Percentiles rank a stretch among this genome's conserved stretches.
Evolutionary conservation across 257 asterid species (phyloP).

Genomic region (Lantana camara): DNA sequence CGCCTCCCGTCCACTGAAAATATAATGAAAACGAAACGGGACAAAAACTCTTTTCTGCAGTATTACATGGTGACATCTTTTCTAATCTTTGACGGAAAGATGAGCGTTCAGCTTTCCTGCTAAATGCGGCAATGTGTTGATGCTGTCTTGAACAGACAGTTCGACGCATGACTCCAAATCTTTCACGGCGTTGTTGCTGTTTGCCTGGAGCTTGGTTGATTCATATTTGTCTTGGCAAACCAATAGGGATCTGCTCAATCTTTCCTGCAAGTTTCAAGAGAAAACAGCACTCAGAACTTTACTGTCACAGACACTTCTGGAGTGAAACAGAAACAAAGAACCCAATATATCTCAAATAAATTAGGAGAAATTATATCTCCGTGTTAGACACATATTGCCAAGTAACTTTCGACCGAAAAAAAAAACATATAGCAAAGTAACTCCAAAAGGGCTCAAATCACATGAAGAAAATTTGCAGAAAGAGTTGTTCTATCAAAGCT

Average conservation of each 20-base stretch:
- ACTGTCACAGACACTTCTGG: background rate
- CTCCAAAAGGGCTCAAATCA: background rate
- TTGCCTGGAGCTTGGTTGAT: conserved; percentile 59
- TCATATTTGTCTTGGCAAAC: conserved; percentile 94
- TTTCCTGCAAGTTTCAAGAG: conserved; percentile 52
- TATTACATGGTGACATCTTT: background rate
- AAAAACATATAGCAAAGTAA: background rate
- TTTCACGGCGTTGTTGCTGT: conserved; percentile 39
- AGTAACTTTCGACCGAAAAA: too few species aligned
- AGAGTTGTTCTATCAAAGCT: too few species aligned
- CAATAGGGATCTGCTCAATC: conserved; percentile 61
- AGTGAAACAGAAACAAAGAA: background rate
- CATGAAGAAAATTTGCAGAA: too few species aligned
- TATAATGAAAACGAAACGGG: background rate
- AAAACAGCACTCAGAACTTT: conserved; percentile 9
- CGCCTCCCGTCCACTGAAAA: conserved; percentile 19
- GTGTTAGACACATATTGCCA: too few species aligned
- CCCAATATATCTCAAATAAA: background rate
- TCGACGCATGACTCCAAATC: conserved; percentile 82
- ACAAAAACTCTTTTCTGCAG: background rate
- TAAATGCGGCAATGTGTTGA: conserved; percentile 65
- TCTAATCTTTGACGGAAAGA: conserved; percentile 46
- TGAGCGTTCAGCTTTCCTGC: conserved; percentile 64
- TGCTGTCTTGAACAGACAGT: conserved; percentile 58
- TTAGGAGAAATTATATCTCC: background rate